A percentile compares a stretch with the other conserved stretches of the same genome.
These are phyloP conservation scores for Beauveria rudraprayagi DNA, from an alignment of 2,329 filamentous ascomycete species.

Conservation along the genomic window DNA sequence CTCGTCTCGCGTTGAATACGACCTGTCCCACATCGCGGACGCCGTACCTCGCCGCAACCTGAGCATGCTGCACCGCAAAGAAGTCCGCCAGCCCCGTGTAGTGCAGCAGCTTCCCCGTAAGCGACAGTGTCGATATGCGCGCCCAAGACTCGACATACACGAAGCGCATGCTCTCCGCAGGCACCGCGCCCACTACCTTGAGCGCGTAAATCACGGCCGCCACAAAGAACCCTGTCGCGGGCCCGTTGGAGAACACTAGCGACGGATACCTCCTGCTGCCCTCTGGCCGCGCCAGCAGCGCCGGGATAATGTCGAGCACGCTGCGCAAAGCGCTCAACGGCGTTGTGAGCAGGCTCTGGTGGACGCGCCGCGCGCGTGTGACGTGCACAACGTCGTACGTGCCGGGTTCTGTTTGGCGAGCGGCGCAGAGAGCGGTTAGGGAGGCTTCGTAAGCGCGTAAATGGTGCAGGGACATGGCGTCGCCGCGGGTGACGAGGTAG, in stretches of 20 bases:
- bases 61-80: conserved; percentile 75
- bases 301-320: conserved; percentile 51
- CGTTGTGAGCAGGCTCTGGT: conserved; percentile 70
- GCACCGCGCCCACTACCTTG: conserved; percentile 37
- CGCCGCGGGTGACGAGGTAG: conserved; percentile 73
- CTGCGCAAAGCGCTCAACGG: conserved; percentile 61
- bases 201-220: conserved; percentile 41
- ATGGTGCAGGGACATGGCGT: conserved; percentile 56
- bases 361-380: conserved; percentile 69
- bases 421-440: conserved; percentile 19
- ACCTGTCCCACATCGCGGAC: conserved; percentile 30
- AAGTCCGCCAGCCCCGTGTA: conserved; percentile 58
- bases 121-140: conserved; percentile 69
- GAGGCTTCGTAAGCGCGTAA: conserved; percentile 49
- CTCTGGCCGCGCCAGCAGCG: conserved; percentile 37
- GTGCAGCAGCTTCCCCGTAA: conserved; percentile 73
- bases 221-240: conserved; percentile 77
- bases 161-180: conserved; percentile 54
- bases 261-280: conserved; percentile 48
- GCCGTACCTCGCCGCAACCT: conserved; percentile 43
- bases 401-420: conserved; percentile 24
- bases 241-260: conserved; percentile 78
- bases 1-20: conserved; percentile 30
- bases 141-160: conserved; percentile 94
- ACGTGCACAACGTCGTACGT: conserved; percentile 60